phyloP scores from a whole-genome alignment of 805 yeast species.

The Sugiyamaella lignohabitans region DNA sequence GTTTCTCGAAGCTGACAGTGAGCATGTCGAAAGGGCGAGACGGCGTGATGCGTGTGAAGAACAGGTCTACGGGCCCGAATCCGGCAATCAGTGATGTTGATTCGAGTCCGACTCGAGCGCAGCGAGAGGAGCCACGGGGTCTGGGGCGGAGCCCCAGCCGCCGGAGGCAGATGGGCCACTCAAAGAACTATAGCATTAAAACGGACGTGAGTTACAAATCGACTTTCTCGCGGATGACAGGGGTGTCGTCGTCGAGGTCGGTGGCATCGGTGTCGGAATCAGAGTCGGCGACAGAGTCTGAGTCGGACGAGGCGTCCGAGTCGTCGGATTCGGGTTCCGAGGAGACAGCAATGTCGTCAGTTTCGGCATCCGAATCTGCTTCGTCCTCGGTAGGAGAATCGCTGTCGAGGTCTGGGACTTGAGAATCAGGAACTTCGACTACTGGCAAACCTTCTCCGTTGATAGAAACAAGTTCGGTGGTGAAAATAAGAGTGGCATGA shows the following conservation, averaged over 20 bases:
- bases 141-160: too few relatives aligned
- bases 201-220: too few relatives aligned
- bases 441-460: slow-evolving; percentile 27
- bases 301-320: too few relatives aligned
- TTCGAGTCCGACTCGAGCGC: too few relatives aligned
- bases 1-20: slow-evolving; percentile 58
- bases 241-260: background rate
- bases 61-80: slow-evolving; percentile 48
- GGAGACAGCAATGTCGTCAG: too few relatives aligned
- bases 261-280: background rate
- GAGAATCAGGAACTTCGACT: background rate
- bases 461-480: slow-evolving; percentile 57
- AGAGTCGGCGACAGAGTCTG: too few relatives aligned
- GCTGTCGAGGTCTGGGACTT: background rate
- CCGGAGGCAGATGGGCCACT: too few relatives aligned
- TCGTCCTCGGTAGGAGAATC: background rate
- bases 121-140: too few relatives aligned
- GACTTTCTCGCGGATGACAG: too few relatives aligned
- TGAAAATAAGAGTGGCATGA: slow-evolving; percentile 63
- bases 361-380: background rate
- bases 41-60: slow-evolving; percentile 73
- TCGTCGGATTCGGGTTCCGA: too few relatives aligned
- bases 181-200: too few relatives aligned
- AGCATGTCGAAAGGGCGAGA: slow-evolving; percentile 78
- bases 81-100: slow-evolving; percentile 68